A percentile compares a stretch with the other conserved stretches of the same genome.
These are phyloP conservation scores for Paulownia fortunei DNA, from an alignment of 257 asterid species.

Conservation along the genomic window DNA sequence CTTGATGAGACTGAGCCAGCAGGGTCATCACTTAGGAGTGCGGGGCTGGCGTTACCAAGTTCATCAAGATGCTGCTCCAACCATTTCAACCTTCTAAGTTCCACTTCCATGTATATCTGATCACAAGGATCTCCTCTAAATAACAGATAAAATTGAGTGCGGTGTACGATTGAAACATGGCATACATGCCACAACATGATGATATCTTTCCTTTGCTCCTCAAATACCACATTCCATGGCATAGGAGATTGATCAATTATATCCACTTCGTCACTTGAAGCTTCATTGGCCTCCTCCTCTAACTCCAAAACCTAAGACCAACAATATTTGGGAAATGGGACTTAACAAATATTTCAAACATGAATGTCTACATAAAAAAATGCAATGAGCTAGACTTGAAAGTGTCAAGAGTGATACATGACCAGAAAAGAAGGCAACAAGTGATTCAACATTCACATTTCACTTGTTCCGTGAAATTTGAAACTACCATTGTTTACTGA, in stretches of 20 bases:
- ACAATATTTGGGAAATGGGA: neutral
- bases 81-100: slow-evolving; percentile 86
- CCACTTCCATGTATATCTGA: slow-evolving; percentile 95
- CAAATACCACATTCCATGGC: slow-evolving; percentile 72
- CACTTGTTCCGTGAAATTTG: no score
- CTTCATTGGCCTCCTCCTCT: slow-evolving; percentile 85
- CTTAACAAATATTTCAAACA: neutral
- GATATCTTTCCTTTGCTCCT: slow-evolving; percentile 83
- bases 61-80: slow-evolving; percentile 90
- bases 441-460: no score
- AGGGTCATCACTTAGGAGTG: slow-evolving; percentile 91
- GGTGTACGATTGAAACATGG: slow-evolving; percentile 88
- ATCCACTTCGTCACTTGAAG: slow-evolving; percentile 61
- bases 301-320: slow-evolving; percentile 76
- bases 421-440: no score
- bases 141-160: slow-evolving; percentile 83
- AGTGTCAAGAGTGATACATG: no score
- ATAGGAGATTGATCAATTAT: slow-evolving; percentile 53
- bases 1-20: slow-evolving; percentile 88
- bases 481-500: no score
- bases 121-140: slow-evolving; percentile 87
- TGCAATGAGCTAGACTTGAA: no score
- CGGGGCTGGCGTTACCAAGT: slow-evolving; percentile 97
- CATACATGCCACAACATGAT: slow-evolving; percentile 97
- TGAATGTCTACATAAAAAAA: no score